Percentiles rank a stretch among this genome's conserved stretches.
Evolutionary conservation across 768 basidiomycete species (phyloP).

Genomic region (Tricholoma saponaceum): DNA sequence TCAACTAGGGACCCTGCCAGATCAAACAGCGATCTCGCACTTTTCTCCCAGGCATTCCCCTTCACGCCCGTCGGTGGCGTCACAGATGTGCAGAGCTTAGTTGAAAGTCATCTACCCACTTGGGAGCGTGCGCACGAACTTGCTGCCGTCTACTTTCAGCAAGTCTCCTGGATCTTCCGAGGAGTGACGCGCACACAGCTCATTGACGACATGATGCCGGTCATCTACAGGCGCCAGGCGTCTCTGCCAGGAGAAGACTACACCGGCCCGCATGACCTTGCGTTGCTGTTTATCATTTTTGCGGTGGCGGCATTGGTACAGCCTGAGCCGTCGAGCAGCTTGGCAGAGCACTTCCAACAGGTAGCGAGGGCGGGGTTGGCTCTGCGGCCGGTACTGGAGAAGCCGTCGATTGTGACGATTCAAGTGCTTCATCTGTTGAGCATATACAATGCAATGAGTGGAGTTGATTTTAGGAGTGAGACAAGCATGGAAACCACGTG

Average conservation of each 20-base stretch:
- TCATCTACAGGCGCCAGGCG: conserved; percentile 29
- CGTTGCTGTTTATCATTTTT: conserved; percentile 43
- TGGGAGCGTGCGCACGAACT: conserved; percentile 46
- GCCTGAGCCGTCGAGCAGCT: conserved; percentile 18
- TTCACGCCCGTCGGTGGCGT: conserved; percentile 56
- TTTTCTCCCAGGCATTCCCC: conserved; percentile 60
- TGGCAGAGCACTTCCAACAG: conserved; percentile 66
- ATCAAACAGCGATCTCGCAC: conserved; percentile 25
- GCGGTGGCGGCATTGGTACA: conserved; percentile 51
- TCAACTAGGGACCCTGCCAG: conserved; percentile 14
- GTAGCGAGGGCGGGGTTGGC: conserved; percentile 59
- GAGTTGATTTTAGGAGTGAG: conserved; percentile 55
- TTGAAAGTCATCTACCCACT: conserved; percentile 51
- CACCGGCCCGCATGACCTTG: conserved; percentile 44
- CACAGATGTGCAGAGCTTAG: conserved; percentile 41
- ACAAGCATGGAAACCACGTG: conserved; percentile 73
- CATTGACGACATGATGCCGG: conserved; percentile 35
- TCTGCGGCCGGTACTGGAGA: conserved; percentile 67
- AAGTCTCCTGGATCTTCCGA: conserved; percentile 51
- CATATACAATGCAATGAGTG: conserved; percentile 68
- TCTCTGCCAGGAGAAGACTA: conserved; percentile 27
- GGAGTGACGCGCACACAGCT: conserved; percentile 43
- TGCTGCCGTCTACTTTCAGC: conserved; percentile 39
- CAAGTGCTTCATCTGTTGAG: conserved; percentile 66
- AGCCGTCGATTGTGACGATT: conserved; percentile 66